Conservation (phyloP, 1,284 basidiomycete species). For the Trichosporon coremiiforme region DNA sequence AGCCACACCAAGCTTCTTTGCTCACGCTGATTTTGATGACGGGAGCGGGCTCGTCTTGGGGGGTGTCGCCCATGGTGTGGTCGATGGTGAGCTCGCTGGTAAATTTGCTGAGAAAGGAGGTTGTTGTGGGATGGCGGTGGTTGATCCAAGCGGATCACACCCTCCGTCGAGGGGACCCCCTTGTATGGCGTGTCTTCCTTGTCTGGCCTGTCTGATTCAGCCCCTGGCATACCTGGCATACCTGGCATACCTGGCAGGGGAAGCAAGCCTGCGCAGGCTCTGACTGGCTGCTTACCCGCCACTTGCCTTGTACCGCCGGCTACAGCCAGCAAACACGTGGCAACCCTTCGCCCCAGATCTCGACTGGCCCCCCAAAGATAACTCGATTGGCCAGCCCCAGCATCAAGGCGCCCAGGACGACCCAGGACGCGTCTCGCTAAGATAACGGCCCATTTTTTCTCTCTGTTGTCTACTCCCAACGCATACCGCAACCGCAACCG, state of each 20-base stretch:
- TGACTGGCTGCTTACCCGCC: neutral
- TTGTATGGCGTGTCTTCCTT: neutral
- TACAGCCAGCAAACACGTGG: neutral
- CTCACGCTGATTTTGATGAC: slow-evolving; percentile 24
- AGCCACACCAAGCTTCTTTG: neutral
- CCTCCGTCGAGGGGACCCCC: neutral
- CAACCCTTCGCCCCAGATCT: slow-evolving; percentile 2
- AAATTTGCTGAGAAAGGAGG: neutral
- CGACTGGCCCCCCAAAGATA: neutral
- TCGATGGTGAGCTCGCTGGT: neutral
- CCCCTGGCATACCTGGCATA: neutral
- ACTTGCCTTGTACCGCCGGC: slow-evolving; percentile 1
- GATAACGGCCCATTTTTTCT: slow-evolving; percentile 11
- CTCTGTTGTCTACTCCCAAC: neutral
- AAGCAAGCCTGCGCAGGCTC: neutral
- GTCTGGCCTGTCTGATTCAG: neutral
- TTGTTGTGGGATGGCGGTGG: slow-evolving; percentile 2
- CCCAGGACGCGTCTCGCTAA: neutral
- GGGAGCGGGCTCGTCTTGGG: slow-evolving; percentile 2
- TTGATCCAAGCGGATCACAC: slow-evolving; percentile 15
- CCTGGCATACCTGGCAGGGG: too few species aligned
- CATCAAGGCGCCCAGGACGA: too few species aligned
- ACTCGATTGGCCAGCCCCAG: neutral
- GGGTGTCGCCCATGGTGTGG: slow-evolving; percentile 13
- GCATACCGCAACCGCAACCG: too few species aligned